Conservation (phyloP, 306 rosid genomes). For the Cucumis hystrix region DNA sequence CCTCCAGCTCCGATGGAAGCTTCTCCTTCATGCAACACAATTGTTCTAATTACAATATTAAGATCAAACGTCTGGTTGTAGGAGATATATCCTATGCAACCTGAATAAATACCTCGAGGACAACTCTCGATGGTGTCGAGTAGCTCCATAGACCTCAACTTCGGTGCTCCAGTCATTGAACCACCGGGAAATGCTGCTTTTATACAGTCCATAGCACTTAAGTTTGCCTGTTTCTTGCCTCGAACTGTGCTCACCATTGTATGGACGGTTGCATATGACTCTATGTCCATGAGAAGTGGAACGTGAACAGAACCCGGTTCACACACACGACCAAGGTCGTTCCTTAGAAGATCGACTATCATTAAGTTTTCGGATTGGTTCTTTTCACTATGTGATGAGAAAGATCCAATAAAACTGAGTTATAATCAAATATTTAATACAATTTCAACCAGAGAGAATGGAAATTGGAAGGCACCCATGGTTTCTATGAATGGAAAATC, state of each 20-base stretch:
- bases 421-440: neutral
- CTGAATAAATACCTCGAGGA: conserved; percentile 91
- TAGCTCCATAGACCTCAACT: conserved; percentile 92
- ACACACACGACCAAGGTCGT: conserved; percentile 93
- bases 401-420: neutral
- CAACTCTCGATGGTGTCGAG: conserved; percentile 67
- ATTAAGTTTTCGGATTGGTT: conserved; percentile 93
- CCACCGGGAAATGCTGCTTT: conserved; percentile 96
- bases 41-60: conserved; percentile 86
- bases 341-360: conserved; percentile 96
- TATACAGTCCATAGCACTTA: conserved; percentile 60
- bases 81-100: conserved; percentile 85
- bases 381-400: conserved; percentile 52
- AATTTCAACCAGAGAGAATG: neutral
- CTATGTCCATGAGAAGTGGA: conserved; percentile 82
- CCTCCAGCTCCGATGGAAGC: conserved; percentile 99
- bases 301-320: conserved; percentile 93
- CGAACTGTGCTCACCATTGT: conserved; percentile 95
- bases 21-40: conserved; percentile 64
- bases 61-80: conserved; percentile 88
- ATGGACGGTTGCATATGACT: conserved; percentile 88
- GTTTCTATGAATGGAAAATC: neutral
- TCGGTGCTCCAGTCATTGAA: conserved; percentile 98
- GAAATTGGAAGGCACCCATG: neutral
- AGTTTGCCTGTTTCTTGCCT: conserved; percentile 51